phyloP scores from a whole-genome alignment of 2,329 filamentous ascomycete genomes.

The Eutypella sp. region DNA sequence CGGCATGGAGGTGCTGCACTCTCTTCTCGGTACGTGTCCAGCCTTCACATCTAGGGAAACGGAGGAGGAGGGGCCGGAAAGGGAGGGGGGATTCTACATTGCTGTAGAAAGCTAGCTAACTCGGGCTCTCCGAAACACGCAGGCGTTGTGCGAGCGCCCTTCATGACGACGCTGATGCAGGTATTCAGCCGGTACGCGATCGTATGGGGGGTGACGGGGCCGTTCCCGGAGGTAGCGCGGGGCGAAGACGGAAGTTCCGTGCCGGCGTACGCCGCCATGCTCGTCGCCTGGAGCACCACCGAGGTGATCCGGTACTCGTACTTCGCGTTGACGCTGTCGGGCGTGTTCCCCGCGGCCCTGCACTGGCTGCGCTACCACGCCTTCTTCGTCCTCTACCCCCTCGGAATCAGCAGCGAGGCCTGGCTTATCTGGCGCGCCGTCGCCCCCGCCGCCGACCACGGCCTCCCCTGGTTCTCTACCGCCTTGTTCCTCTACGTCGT shows the following conservation, averaged over 20 bases:
- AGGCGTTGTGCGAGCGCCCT: conserved; percentile 81
- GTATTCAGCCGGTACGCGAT: conserved; percentile 82
- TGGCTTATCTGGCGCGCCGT: conserved; percentile 70
- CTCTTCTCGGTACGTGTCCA: conserved; percentile 58
- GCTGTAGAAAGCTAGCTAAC: too few relatives aligned
- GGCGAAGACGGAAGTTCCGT: too few relatives aligned
- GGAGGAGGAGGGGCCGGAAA: not conserved
- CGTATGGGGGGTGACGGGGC: conserved; percentile 77
- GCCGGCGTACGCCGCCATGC: conserved; percentile 65
- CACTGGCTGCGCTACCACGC: conserved; percentile 87
- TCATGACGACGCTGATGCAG: conserved; percentile 85
- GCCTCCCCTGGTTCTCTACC: conserved; percentile 51
- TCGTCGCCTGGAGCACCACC: conserved; percentile 82
- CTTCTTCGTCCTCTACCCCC: conserved; percentile 87
- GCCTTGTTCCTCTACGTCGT: conserved; percentile 73
- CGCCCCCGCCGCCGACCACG: conserved; percentile 46
- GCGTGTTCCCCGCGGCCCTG: conserved; percentile 55
- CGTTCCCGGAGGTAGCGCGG: conserved; percentile 62
- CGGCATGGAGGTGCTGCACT: conserved; percentile 77
- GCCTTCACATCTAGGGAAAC: not conserved
- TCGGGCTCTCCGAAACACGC: too few relatives aligned
- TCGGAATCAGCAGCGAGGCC: conserved; percentile 87
- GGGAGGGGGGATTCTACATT: not conserved
- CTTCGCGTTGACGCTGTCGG: conserved; percentile 69
- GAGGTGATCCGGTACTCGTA: conserved; percentile 92